Conservation (phyloP, 148 eudicot species). For the Amaranthus palmeri region DNA sequence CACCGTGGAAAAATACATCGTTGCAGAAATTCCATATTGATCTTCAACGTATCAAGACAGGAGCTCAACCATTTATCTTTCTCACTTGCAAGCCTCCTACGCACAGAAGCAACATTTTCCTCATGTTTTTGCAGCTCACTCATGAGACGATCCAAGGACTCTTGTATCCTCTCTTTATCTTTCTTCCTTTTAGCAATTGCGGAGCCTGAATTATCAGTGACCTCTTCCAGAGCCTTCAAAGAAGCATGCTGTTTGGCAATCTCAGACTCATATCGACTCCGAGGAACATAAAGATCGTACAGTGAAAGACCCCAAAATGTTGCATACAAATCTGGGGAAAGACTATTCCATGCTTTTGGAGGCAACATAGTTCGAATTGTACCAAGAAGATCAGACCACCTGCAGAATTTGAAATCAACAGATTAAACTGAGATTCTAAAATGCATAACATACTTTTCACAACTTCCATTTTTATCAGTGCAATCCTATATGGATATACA, state of each 20-base stretch:
- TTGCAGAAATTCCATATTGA: conserved; percentile 96
- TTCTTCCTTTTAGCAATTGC: conserved; percentile 96
- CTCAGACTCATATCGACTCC: conserved; percentile 90
- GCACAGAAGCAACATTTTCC: conserved; percentile 84
- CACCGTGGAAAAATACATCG: conserved; percentile 98
- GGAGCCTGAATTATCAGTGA: conserved; percentile 91
- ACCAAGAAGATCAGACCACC: conserved; percentile 88
- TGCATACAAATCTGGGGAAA: conserved; percentile 92
- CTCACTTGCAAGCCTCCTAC: conserved; percentile 74
- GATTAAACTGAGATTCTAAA: not conserved
- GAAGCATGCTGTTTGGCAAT: conserved; percentile 82
- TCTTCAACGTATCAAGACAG: conserved; percentile 93
- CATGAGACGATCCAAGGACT: conserved; percentile 77
- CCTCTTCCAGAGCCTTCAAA: conserved; percentile 90
- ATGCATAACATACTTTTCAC: conserved; percentile 35
- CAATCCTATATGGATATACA: too few species aligned
- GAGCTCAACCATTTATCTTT: conserved; percentile 95
- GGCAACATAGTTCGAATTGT: conserved; percentile 82
- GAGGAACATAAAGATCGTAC: conserved; percentile 93
- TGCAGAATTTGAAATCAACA: conserved; percentile 28
- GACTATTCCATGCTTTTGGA: conserved; percentile 95
- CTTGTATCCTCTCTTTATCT: conserved; percentile 96
- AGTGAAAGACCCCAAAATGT: conserved; percentile 97
- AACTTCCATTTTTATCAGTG: too few species aligned
- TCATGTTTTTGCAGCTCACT: conserved; percentile 81